Conservation (phyloP, 2,329 filamentous ascomycete genomes). For the Monosporascus sp. region DNA sequence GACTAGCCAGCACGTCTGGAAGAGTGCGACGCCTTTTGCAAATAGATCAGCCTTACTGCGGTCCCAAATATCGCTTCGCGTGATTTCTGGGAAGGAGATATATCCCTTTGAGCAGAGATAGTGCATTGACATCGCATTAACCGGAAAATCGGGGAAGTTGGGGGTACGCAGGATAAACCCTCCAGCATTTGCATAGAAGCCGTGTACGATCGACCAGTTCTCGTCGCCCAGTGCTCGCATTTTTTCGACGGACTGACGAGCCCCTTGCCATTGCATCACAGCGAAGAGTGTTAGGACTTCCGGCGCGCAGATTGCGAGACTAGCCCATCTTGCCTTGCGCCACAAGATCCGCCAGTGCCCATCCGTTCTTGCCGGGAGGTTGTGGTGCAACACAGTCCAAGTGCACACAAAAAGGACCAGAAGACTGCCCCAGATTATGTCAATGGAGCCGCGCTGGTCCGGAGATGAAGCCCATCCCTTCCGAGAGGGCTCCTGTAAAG, state of each 20-base stretch:
- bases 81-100: not conserved
- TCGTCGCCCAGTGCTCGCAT: conserved; percentile 1
- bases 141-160: too few species aligned
- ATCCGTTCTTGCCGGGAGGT: conserved; percentile 2
- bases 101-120: too few species aligned
- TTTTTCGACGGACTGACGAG: not conserved
- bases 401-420: conserved; percentile 2
- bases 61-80: not conserved
- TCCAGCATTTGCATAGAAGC: conserved; percentile 10
- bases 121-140: too few species aligned
- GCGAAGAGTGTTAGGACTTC: conserved; percentile 1
- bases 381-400: conserved; percentile 4
- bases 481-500: too few species aligned
- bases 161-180: not conserved
- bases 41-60: too few species aligned
- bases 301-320: conserved; percentile 1
- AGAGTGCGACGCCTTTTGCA: too few species aligned
- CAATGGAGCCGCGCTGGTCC: conserved; percentile 1
- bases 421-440: conserved; percentile 4
- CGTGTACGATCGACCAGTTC: conserved; percentile 1
- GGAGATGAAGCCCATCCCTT: not conserved
- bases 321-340: not conserved
- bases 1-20: too few species aligned
- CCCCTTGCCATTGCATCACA: not conserved
- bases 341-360: not conserved